Evolutionary conservation across 306 rosid genomes (phyloP).

Genomic region (Dryas alaskensis): DNA sequence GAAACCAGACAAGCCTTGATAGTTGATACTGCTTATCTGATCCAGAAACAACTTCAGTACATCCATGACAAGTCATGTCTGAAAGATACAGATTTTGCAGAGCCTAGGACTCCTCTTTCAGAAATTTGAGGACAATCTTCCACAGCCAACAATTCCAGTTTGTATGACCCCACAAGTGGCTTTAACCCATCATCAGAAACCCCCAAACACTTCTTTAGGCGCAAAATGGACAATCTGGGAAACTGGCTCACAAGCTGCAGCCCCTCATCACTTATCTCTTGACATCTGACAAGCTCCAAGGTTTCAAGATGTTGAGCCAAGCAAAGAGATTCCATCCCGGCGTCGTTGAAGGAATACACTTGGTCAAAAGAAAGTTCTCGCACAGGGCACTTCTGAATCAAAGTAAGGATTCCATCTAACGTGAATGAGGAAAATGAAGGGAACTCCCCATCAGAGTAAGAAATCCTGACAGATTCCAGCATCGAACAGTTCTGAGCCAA

Average conservation of each 20-base stretch:
- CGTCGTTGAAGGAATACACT: conserved; percentile 75
- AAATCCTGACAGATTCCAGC: conserved; percentile 73
- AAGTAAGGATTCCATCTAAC: conserved; percentile 57
- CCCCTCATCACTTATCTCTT: conserved; percentile 84
- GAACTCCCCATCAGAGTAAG: conserved; percentile 83
- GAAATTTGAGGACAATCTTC: conserved; percentile 90
- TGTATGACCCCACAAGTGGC: conserved; percentile 66
- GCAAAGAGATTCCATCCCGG: conserved; percentile 90
- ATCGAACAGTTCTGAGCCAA: conserved; percentile 66
- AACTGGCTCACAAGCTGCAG: conserved; percentile 75
- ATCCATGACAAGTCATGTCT: conserved; percentile 89
- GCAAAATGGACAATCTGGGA: conserved; percentile 48
- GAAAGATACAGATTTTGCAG: conserved; percentile 62
- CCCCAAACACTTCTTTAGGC: conserved; percentile 70
- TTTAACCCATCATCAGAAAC: conserved; percentile 83
- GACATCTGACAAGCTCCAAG: conserved; percentile 77
- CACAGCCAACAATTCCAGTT: conserved; percentile 60
- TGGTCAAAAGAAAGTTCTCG: conserved; percentile 72
- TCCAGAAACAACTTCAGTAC: conserved; percentile 39
- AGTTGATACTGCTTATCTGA: not conserved
- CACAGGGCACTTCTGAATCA: conserved; percentile 64
- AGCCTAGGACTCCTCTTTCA: conserved; percentile 71
- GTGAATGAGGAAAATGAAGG: conserved; percentile 80
- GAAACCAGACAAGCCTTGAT: not conserved
- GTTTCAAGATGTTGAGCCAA: conserved; percentile 59